phyloP scores from a whole-genome alignment of 1,284 basidiomycete species.

The Trichosporon sp. region DNA sequence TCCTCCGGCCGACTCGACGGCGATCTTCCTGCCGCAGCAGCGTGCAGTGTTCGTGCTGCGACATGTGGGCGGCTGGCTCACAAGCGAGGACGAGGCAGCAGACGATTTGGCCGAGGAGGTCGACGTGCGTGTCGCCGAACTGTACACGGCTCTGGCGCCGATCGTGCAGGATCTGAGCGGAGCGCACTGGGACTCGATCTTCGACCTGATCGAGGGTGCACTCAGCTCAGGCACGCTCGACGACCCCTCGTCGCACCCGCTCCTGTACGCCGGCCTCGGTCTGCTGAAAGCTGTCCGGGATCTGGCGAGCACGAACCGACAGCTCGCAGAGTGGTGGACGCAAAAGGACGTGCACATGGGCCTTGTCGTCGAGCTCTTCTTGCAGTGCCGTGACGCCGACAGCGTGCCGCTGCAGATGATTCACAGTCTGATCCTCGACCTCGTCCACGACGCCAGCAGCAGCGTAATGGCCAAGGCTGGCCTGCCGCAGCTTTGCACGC shows the following conservation, averaged over 20 bases:
- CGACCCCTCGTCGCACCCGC: constrained; percentile 58
- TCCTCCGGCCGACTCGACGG: constrained; percentile 69
- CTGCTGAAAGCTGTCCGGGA: constrained; percentile 68
- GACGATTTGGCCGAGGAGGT: constrained; percentile 62
- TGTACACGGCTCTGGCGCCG: constrained; percentile 74
- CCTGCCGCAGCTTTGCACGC: constrained; percentile 52
- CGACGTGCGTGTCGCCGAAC: constrained; percentile 65
- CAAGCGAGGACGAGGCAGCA: constrained; percentile 64
- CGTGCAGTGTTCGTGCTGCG: constrained; percentile 86
- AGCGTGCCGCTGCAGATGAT: constrained; percentile 64
- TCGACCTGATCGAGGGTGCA: constrained; percentile 81
- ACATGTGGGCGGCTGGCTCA: constrained; percentile 75
- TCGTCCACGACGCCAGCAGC: constrained; percentile 62
- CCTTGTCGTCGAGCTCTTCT: constrained; percentile 30
- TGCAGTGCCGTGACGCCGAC: constrained; percentile 42
- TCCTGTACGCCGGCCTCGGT: constrained; percentile 63
- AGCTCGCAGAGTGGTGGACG: constrained; percentile 56
- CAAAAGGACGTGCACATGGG: constrained; percentile 51
- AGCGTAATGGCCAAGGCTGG: constrained; percentile 61
- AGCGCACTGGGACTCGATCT: constrained; percentile 85
- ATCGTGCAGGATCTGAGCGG: constrained; percentile 84
- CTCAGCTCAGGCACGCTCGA: constrained; percentile 69
- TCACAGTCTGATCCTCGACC: constrained; percentile 60
- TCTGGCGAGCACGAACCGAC: constrained; percentile 65
- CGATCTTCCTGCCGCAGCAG: constrained; percentile 79